Evolutionary conservation across 305 asterid species (phyloP).

Genomic region (Fraxinus greggii): DNA sequence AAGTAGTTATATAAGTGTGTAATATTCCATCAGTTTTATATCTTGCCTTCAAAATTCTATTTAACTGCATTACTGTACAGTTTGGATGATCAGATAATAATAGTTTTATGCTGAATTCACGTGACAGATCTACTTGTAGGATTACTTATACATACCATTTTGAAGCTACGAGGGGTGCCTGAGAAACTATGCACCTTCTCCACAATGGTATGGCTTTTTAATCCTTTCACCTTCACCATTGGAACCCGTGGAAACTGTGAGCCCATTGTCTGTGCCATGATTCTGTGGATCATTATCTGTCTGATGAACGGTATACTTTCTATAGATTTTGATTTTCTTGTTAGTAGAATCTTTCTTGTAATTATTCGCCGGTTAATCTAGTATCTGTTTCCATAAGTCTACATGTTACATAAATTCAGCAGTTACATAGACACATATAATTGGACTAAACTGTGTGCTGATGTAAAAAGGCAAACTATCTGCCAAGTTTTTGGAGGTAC

Average conservation of each 20-base stretch:
- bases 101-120: constrained; percentile 31
- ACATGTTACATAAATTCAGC: constrained; percentile 15
- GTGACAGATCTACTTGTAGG: constrained; percentile 84
- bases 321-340: constrained; percentile 1
- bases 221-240: constrained; percentile 94
- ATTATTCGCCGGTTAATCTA: constrained; percentile 10
- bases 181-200: constrained; percentile 57
- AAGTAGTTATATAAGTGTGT: not conserved
- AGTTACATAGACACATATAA: not conserved
- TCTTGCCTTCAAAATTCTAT: not conserved
- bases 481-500: not conserved
- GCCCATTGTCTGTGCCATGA: constrained; percentile 79
- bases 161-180: constrained; percentile 77
- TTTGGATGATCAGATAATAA: constrained; percentile 18
- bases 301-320: constrained; percentile 69
- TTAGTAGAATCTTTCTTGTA: not conserved
- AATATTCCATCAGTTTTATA: not conserved
- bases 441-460: not conserved
- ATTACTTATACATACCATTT: constrained; percentile 58
- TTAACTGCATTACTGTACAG: constrained; percentile 6
- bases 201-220: constrained; percentile 79
- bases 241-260: constrained; percentile 99
- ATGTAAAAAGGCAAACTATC: not conserved
- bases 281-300: constrained; percentile 78
- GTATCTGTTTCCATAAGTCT: constrained; percentile 15